Evolutionary conservation across 257 asterid genomes (phyloP), one percentile per base, ranked within the genome.

Genomic region (Penstemon newberryi): DNA sequence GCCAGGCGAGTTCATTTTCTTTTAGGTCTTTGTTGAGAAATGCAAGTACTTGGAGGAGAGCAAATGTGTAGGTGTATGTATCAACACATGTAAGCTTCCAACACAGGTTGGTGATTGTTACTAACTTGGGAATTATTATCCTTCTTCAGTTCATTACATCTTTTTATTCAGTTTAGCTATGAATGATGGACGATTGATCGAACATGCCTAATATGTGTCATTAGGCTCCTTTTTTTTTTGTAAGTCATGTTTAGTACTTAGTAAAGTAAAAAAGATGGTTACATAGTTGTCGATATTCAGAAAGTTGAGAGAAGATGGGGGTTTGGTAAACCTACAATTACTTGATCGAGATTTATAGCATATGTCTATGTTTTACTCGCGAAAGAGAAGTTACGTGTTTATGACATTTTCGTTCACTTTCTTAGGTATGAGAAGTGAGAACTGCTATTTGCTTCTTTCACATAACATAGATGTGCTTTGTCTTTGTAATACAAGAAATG

Each of bases 1-100:
- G 11, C 46, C 68, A 19, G 63, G 47, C 19, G n/a, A 64, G 41
- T 75, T 55, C 15, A 37, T 40, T 66, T 65, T 2, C 4, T 2
- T 75, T 77, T 65, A 91, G 96, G 96, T 91, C 18, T 84, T 77
- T 38, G 95, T 91, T 19, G 97, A 91, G 77, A 89, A 83, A 74
- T 91, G 97, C 87, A 91, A 89, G 83, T 91, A 91, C 76, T 84
- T 91, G 79, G 95, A 89, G 77, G 93, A 87, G 79, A 91, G 97
- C 89, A 91, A 89, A 80, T 91, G 97, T 54, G 91, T 85, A 39
- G 96, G 97, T 60, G 84, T 87, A 47, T 89, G 97, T 62, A 77
- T 87, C 58, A 89, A 89, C 71, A 91, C 97, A 25, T 91, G 97
- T 66, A 89, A 91, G 80, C 95, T 89, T 59, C 97, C 97, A 15